phyloP scores from a whole-genome alignment of 805 yeast genomes.

The Lipomyces yamanashiensis region DNA sequence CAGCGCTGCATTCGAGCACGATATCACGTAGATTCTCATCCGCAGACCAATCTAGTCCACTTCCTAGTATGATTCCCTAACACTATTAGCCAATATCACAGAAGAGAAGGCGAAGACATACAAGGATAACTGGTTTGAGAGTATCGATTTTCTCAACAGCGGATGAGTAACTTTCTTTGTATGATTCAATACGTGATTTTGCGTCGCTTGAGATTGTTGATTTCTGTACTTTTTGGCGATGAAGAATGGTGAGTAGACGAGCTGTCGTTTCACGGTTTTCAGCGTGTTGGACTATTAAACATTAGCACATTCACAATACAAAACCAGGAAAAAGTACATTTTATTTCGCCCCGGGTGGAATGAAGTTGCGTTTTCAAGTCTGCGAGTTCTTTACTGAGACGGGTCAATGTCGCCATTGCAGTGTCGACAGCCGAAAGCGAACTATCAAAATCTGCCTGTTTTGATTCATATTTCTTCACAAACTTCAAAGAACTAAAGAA shows the following conservation, averaged over 20 bases:
- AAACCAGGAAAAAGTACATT: background rate
- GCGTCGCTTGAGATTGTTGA: background rate
- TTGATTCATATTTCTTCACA: background rate
- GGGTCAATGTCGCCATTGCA: background rate
- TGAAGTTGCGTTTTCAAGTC: constrained; percentile 5
- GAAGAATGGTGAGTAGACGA: background rate
- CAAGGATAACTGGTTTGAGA: constrained; percentile 26
- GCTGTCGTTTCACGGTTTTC: background rate
- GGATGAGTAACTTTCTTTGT: background rate
- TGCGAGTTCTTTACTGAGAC: constrained; percentile 9
- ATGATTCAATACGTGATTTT: background rate
- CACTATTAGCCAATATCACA: background rate
- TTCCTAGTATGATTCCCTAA: constrained; percentile 28
- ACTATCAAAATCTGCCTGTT: background rate
- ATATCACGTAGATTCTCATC: constrained; percentile 20
- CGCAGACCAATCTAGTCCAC: constrained; percentile 30
- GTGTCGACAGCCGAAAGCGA: background rate
- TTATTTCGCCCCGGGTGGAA: constrained; percentile 4
- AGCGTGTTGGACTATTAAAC: background rate
- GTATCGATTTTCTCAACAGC: constrained; percentile 18
- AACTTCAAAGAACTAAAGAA: background rate
- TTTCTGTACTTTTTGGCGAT: background rate
- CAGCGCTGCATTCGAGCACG: constrained; percentile 27
- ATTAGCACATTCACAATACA: background rate
- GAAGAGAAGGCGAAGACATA: constrained; percentile 4